Conservation (phyloP, 202 grass and related monocot species). For the Setaria viridis region DNA sequence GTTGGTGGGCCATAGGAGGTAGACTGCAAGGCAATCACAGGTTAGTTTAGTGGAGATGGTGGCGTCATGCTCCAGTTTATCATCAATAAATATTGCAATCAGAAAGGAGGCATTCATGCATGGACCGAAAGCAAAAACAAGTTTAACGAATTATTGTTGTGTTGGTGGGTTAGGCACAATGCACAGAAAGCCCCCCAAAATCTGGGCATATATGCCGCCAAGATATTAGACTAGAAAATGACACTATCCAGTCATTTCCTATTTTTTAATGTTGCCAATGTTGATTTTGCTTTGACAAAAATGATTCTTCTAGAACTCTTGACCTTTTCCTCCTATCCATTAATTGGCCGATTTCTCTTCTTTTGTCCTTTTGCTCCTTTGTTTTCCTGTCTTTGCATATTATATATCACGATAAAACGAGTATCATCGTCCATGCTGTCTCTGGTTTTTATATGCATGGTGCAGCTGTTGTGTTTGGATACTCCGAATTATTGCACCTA, state of each 20-base stretch:
- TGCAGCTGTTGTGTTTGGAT: conserved; percentile 40
- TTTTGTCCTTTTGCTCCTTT: conserved; percentile 14
- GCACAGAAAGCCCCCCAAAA: conserved; percentile 49
- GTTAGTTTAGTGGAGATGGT: conserved; percentile 58
- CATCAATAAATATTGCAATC: background rate
- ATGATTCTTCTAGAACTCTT: conserved; percentile 49
- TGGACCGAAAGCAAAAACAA: conserved; percentile 46
- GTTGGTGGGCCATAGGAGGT: conserved; percentile 59
- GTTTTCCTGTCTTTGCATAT: background rate
- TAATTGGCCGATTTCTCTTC: background rate
- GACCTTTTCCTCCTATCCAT: conserved; percentile 9
- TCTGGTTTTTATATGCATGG: conserved; percentile 35
- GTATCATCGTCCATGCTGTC: conserved; percentile 39
- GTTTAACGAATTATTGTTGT: conserved; percentile 39
- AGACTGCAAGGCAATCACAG: conserved; percentile 47
- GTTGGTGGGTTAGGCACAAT: conserved; percentile 50
- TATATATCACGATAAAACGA: conserved; percentile 26
- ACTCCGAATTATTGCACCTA: conserved; percentile 42
- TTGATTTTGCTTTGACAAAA: conserved; percentile 49
- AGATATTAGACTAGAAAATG: background rate
- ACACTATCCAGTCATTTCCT: background rate
- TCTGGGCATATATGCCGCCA: conserved; percentile 32
- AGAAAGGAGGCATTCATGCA: conserved; percentile 34
- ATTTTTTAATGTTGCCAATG: conserved; percentile 25
- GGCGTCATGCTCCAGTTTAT: conserved; percentile 49